Evolutionary conservation across 2,329 filamentous ascomycete species (phyloP).

Genomic region (Fusarium dlaminii): DNA sequence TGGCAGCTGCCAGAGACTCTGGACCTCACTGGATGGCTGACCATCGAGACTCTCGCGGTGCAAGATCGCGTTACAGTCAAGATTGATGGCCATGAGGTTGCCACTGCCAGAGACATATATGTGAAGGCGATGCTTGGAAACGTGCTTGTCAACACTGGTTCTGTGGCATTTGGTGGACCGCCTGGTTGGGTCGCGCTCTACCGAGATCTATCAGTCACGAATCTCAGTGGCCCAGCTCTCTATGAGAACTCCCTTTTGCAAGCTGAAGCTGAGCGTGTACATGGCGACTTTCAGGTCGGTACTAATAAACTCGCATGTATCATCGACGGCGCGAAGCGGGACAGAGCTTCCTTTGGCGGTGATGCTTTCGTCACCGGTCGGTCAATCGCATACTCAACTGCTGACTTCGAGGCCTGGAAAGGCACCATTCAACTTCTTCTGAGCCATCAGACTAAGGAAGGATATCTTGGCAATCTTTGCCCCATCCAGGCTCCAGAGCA

Average conservation of each 20-base stretch:
- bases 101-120: fast-evolving
- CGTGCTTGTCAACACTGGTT: neutral
- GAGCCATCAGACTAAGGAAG: neutral
- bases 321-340: neutral
- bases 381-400: neutral
- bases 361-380: neutral
- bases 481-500: slow-evolving; percentile 2
- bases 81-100: neutral
- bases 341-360: neutral
- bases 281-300: neutral
- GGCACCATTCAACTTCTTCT: neutral
- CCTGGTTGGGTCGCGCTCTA: neutral
- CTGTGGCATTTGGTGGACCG: neutral
- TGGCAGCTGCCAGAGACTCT: neutral
- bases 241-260: neutral
- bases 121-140: slow-evolving; percentile 1
- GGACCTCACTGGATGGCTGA: neutral
- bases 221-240: fast-evolving
- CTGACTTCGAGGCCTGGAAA: neutral
- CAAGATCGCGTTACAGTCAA: neutral
- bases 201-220: neutral
- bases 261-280: fast-evolving
- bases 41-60: fast-evolving
- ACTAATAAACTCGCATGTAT: neutral
- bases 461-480: neutral